Base-by-base conservation (phyloP, 2,329 filamentous ascomycete genomes). In the Aspergillus uvarum region DNA sequence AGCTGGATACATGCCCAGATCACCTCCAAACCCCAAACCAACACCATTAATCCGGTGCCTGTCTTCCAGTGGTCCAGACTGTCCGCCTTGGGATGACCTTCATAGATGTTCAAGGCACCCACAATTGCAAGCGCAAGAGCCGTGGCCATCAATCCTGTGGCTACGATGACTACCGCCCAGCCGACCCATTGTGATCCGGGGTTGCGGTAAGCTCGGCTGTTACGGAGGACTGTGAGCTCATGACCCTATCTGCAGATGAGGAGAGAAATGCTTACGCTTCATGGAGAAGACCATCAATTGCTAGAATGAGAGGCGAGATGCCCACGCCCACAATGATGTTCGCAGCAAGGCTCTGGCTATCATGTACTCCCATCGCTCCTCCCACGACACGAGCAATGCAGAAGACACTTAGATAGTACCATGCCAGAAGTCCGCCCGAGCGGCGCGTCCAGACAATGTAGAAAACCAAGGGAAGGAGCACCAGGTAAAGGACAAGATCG, bases 361-460 rank as follows among this genome's bases (percentile, higher is more conserved):
- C 42, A 2, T 54, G 58, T 1, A 65, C 35, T 3, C 58, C 61
- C 6, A 70, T 19, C 4, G 54, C 67, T 42, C 65, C 72, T 14
- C 74, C 72, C 7, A 77, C 58, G 24, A 81, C 72, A 8, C 74
- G 72, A 0, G 79, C 67, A 1, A 63, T 62, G 48, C 77, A 78
- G 58, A 80, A 81, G 4, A 69, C 57, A 31, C 70, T 59, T 4
- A 80, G 64, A 58, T 76, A 80, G 26, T 70, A 54, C 77, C 78
- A 81, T 48, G 76, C 75, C 4, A 80, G 47, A 4, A 76, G 54
- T n/a, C 75, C 75, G 5, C 61, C 19, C 38, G 66, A 59, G 31
- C 74, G 73, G 60, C 80, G 78, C 24, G 68, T 71, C 38, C 70
- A 50, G 1, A 75, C 58, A 35, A 77, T 55, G 58, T 72, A 79